Percentiles rank a stretch among this genome's conserved stretches.
Evolutionary conservation across 2,329 filamentous ascomycete species (phyloP).

Genomic region (Colletotrichum spinosum): DNA sequence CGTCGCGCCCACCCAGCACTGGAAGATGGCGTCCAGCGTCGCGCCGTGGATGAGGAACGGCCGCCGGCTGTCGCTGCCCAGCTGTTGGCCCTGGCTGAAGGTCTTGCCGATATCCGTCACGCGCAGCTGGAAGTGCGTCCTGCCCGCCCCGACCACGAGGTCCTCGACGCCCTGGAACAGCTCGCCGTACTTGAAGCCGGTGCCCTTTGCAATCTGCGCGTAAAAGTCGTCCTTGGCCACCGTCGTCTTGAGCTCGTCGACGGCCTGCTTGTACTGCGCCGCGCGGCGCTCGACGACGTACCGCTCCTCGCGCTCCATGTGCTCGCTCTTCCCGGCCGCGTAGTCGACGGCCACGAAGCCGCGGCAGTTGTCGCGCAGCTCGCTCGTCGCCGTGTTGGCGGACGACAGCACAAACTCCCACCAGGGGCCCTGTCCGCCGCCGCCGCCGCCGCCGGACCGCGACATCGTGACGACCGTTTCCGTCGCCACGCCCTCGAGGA

Average conservation of each 20-base stretch:
- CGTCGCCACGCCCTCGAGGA: slow-evolving; percentile 15
- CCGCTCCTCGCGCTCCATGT: slow-evolving; percentile 8
- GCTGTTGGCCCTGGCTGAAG: slow-evolving; percentile 4
- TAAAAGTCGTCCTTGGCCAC: slow-evolving; percentile 9
- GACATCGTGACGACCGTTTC: slow-evolving; percentile 30
- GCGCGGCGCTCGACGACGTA: slow-evolving; percentile 4
- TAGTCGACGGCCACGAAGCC: slow-evolving; percentile 21
- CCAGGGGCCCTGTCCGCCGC: slow-evolving; percentile 1
- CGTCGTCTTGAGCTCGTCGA: not conserved
- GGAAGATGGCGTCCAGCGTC: slow-evolving; percentile 8
- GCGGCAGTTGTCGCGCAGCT: slow-evolving; percentile 20
- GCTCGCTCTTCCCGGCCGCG: slow-evolving; percentile 5
- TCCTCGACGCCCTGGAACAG: slow-evolving; percentile 7
- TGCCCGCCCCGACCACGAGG: slow-evolving; percentile 3
- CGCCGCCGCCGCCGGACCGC: no score
- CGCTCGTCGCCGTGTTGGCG: not conserved
- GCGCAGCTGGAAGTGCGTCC: slow-evolving; percentile 1
- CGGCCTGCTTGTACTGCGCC: not conserved
- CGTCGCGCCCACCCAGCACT: not conserved
- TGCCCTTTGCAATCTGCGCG: not conserved
- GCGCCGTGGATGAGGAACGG: slow-evolving; percentile 7
- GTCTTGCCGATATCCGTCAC: slow-evolving; percentile 7
- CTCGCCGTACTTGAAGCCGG: slow-evolving; percentile 5
- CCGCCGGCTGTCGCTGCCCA: not conserved
- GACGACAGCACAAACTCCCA: slow-evolving; percentile 28